Evolutionary conservation across 345 rosid species (phyloP), one percentile per base, ranked within the genome.

Genomic region (Microthlaspi erraticum): DNA sequence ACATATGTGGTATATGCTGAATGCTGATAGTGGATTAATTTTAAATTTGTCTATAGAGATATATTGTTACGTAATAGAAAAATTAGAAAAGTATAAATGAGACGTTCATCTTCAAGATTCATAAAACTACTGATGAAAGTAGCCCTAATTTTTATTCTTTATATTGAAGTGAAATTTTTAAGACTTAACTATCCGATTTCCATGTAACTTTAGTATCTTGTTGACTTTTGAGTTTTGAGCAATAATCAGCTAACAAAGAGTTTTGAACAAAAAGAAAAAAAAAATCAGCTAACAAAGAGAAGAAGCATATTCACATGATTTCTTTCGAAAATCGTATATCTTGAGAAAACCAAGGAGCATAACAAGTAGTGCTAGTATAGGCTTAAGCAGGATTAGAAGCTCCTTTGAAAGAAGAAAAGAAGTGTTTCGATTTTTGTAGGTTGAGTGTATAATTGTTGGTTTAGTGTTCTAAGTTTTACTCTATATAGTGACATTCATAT

Each of bases 401-500:
- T 63, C 70, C 70, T 63, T 63, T 43, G 64, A 63, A 69, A 53
- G 20, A 31, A 7, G 11, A 53, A 31, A 4, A 52, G 5, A n/a
- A 13, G 45, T 41, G 7, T 13, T 26, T 26, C 0, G 0, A 1
- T 31, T 5, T 26, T 29, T 29, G 20, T 38, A 0, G 11, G 9
- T n/a, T 10, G 38, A 39, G 17, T 62, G 23, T 38, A 60, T 39
- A 19, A 17, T 51, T 38, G 29, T 32, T 50, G 50, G 41, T 36
- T 37, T 61, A 17, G 52, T 60, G 60, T 45, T 45, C 17, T 1
- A 4, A 18, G 44, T 16, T 53, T 31, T 31, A 31, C 37, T n/a
- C 17, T 53, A 13, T 51, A 14, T 2, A 51, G 26, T 51, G 56
- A 51, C 34, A 23, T 23, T 14, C 29, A 51, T 51, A 23, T 23